Evolutionary conservation across 345 rosid genomes (phyloP).

Genomic region (Aurinia saxatilis): DNA sequence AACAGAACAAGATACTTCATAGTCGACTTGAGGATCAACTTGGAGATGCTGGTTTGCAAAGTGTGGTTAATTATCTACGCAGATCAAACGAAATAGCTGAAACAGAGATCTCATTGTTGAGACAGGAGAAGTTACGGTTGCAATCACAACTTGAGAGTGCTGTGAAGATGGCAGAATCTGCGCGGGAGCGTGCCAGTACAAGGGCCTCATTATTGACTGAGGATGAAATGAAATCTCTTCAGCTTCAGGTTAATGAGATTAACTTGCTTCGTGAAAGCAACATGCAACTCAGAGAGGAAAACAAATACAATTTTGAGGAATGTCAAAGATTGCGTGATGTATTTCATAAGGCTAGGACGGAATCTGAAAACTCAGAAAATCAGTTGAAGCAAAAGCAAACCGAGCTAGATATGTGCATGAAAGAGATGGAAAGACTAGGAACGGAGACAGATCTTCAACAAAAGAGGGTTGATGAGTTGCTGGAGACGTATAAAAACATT

Average conservation of each 20-base stretch:
- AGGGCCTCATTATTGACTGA: slow-evolving; percentile 73
- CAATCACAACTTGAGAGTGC: slow-evolving; percentile 90
- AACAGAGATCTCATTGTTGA: slow-evolving; percentile 85
- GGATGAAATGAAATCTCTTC: slow-evolving; percentile 81
- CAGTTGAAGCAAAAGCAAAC: slow-evolving; percentile 50
- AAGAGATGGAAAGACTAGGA: slow-evolving; percentile 58
- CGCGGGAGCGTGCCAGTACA: slow-evolving; percentile 69
- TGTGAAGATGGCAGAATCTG: slow-evolving; percentile 66
- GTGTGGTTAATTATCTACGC: slow-evolving; percentile 77
- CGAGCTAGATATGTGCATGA: slow-evolving; percentile 63
- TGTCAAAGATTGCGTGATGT: slow-evolving; percentile 82
- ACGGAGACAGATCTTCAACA: slow-evolving; percentile 53
- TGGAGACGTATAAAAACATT: slow-evolving; percentile 55
- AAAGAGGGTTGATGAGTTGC: slow-evolving; percentile 73
- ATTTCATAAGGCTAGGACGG: slow-evolving; percentile 51
- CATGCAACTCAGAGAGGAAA: slow-evolving; percentile 93
- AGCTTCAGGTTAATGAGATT: slow-evolving; percentile 85
- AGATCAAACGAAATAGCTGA: slow-evolving; percentile 86
- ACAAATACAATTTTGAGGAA: slow-evolving; percentile 92
- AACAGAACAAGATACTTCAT: slow-evolving; percentile 82
- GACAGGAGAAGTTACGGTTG: slow-evolving; percentile 82
- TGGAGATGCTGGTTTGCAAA: too few species aligned
- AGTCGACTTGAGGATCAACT: slow-evolving; percentile 72
- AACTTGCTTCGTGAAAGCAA: slow-evolving; percentile 94
- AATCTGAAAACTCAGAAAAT: slow-evolving; percentile 43